Conservation (phyloP, 2,329 filamentous ascomycete genomes). For the Lecanosticta acicola region DNA sequence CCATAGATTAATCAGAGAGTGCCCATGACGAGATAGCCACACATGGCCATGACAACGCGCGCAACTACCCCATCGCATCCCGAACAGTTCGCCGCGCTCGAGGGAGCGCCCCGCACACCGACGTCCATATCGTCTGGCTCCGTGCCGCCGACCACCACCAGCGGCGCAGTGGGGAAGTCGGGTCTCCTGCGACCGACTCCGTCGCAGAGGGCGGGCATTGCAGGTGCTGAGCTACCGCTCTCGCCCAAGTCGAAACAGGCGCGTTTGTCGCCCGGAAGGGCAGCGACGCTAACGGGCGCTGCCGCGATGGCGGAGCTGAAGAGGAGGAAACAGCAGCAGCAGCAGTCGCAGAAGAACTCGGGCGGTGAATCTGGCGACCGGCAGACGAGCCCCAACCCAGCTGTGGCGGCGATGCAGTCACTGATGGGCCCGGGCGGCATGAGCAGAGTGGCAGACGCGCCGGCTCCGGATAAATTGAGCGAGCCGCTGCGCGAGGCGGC, state of each 20-base stretch:
- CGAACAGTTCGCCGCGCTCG: slow-evolving; percentile 37
- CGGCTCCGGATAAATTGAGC: slow-evolving; percentile 41
- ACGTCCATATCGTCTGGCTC: slow-evolving; percentile 31
- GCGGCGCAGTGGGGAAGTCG: slow-evolving; percentile 17
- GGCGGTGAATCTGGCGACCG: slow-evolving; percentile 24
- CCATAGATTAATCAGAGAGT: slow-evolving; percentile 1
- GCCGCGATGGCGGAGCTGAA: slow-evolving; percentile 46
- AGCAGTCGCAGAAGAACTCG: slow-evolving; percentile 29
- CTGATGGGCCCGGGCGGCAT: slow-evolving; percentile 40
- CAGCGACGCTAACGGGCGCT: slow-evolving; percentile 39
- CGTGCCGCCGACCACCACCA: slow-evolving; percentile 20
- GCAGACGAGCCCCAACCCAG: slow-evolving; percentile 47
- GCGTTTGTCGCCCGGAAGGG: slow-evolving; percentile 34
- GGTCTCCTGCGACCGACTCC: slow-evolving; percentile 23
- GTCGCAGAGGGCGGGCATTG: slow-evolving; percentile 15
- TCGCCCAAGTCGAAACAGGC: slow-evolving; percentile 40
- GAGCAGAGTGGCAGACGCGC: slow-evolving; percentile 42
- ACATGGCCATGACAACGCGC: slow-evolving; percentile 43
- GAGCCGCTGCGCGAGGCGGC: slow-evolving; percentile 45
- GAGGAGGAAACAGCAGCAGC: slow-evolving; percentile 37
- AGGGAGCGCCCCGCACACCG: slow-evolving; percentile 36
- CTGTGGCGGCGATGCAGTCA: slow-evolving; percentile 39
- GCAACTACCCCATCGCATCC: slow-evolving; percentile 38
- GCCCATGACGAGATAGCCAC: slow-evolving; percentile 22
- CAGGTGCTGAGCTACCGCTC: slow-evolving; percentile 21